These are phyloP conservation scores for Macrophomina tecta DNA, from an alignment of 2,329 filamentous ascomycete species.

Conservation along the genomic window DNA sequence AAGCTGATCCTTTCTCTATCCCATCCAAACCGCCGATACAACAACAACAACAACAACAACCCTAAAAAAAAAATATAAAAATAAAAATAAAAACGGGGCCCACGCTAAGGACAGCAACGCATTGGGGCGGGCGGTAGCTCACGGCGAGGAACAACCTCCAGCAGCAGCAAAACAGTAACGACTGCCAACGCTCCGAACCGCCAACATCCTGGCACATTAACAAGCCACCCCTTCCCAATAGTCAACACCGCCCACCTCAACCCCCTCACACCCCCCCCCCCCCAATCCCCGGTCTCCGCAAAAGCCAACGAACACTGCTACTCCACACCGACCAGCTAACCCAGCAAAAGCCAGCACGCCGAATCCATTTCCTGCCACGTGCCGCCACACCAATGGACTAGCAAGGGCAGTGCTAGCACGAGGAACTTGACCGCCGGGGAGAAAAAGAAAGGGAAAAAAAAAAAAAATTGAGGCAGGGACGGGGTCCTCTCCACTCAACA, in stretches of 20 bases:
- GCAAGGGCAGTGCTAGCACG: too few species aligned
- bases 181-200: not conserved
- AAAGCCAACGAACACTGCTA: not conserved
- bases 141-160: not conserved
- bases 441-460: too few species aligned
- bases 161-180: not conserved
- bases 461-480: too few species aligned
- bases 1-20: not conserved
- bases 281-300: not conserved
- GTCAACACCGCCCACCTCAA: not conserved
- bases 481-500: too few species aligned
- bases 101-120: too few species aligned
- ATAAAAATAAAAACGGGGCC: too few species aligned
- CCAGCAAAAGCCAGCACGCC: not conserved
- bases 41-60: not conserved
- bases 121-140: too few species aligned
- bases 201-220: not conserved
- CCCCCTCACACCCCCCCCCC: not conserved
- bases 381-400: too few species aligned
- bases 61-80: too few species aligned
- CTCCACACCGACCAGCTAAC: not conserved
- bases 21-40: not conserved
- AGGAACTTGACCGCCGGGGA: too few species aligned
- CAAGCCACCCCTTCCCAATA: not conserved
- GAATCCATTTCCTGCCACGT: too few species aligned